Percentiles rank a stretch among this genome's conserved stretches.
Evolutionary conservation across 2,329 filamentous ascomycete genomes (phyloP).

Genomic region (Didymella sp.): DNA sequence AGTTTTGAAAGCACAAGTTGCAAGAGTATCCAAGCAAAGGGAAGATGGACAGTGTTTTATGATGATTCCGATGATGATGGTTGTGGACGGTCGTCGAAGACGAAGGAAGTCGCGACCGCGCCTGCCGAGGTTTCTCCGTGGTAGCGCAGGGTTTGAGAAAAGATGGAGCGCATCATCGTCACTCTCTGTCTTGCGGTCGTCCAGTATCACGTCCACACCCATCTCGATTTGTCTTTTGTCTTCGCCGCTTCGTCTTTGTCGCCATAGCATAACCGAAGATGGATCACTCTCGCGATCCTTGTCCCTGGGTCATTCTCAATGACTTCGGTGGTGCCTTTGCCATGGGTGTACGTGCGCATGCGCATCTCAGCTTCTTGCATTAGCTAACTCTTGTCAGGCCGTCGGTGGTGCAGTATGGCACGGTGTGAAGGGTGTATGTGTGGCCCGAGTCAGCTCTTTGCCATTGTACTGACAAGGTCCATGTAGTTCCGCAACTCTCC

Average conservation of each 20-base stretch:
- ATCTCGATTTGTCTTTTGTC: slow-evolving; percentile 44
- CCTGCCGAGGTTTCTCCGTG: slow-evolving; percentile 30
- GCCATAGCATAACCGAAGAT: slow-evolving; percentile 55
- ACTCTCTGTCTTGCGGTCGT: slow-evolving; percentile 22
- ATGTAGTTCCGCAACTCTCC: slow-evolving; percentile 51
- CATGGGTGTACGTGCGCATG: slow-evolving; percentile 78
- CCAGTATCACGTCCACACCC: slow-evolving; percentile 21
- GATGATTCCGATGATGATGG: background rate
- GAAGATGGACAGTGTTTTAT: background rate
- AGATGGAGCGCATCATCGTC: slow-evolving; percentile 41
- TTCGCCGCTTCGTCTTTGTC: slow-evolving; percentile 7
- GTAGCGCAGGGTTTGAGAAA: slow-evolving; percentile 35
- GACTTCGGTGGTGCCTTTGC: slow-evolving; percentile 97
- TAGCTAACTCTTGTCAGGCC: slow-evolving; percentile 39
- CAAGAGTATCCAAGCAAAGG: no score
- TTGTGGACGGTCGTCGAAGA: slow-evolving; percentile 15
- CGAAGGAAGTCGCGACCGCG: slow-evolving; percentile 4
- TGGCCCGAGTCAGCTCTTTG: background rate
- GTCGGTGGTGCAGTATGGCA: slow-evolving; percentile 76
- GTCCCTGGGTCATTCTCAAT: slow-evolving; percentile 94
- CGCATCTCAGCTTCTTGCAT: slow-evolving; percentile 2
- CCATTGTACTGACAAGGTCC: slow-evolving; percentile 17
- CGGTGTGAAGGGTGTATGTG: slow-evolving; percentile 87
- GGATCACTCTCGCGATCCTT: slow-evolving; percentile 97
- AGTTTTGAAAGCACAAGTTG: no score